These are phyloP conservation scores for Ceratobasidium sp. DNA, from an alignment of 1,284 basidiomycete genomes.

Conservation along the genomic window DNA sequence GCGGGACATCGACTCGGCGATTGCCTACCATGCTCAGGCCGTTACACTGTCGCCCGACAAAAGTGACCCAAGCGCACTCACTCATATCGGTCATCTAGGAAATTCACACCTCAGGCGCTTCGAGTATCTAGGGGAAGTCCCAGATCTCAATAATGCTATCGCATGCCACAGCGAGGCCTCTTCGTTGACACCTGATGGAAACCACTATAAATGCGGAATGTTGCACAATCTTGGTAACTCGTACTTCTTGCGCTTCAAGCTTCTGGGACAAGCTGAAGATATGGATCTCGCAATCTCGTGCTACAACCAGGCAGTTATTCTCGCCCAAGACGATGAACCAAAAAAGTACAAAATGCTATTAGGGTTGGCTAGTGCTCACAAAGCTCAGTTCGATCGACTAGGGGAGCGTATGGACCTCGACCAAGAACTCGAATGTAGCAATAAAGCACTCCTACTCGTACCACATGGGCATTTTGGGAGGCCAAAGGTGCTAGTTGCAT, in stretches of 20 bases:
- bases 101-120: conserved; percentile 16
- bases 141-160: conserved; percentile 2
- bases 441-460: background rate
- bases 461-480: background rate
- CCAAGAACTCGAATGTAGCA: background rate
- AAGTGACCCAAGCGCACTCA: background rate
- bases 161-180: background rate
- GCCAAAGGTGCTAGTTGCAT: background rate
- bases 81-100: background rate
- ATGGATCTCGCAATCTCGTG: background rate
- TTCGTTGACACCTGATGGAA: background rate
- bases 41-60: background rate
- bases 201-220: background rate
- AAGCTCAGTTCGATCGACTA: background rate
- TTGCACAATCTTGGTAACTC: background rate
- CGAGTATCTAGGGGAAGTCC: background rate
- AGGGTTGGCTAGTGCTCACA: background rate
- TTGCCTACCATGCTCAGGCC: background rate
- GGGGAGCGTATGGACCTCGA: background rate
- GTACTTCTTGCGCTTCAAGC: background rate
- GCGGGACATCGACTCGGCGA: background rate
- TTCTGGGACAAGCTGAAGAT: background rate
- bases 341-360: background rate
- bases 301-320: background rate
- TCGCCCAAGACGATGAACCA: background rate